Percentiles rank a stretch among this genome's conserved stretches.
phyloP scores from a whole-genome alignment of 2,329 filamentous ascomycete genomes.

The Niveomyces coronatus region DNA sequence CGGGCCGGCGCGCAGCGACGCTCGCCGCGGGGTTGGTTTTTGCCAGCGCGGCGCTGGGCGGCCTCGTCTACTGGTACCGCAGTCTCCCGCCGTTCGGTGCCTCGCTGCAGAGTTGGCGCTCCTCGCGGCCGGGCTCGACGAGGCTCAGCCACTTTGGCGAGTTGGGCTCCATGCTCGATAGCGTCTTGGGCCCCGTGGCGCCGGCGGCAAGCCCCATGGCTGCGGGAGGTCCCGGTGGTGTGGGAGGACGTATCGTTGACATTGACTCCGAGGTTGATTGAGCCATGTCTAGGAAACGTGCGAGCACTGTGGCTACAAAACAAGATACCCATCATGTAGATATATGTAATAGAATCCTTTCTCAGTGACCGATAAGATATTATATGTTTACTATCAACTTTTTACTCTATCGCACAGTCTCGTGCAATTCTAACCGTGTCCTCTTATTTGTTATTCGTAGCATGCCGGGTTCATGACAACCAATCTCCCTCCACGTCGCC shows the following conservation, averaged over 20 bases:
- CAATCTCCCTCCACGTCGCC: background rate
- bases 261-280: slow-evolving; percentile 27
- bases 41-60: slow-evolving; percentile 28
- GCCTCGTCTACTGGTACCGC: slow-evolving; percentile 29
- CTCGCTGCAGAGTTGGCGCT: slow-evolving; percentile 32
- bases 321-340: slow-evolving; percentile 6
- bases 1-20: slow-evolving; percentile 23
- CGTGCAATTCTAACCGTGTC: background rate
- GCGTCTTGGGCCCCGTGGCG: slow-evolving; percentile 20
- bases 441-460: background rate
- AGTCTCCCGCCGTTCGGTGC: slow-evolving; percentile 35
- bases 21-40: slow-evolving; percentile 24
- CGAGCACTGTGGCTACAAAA: background rate
- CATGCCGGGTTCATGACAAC: background rate
- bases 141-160: slow-evolving; percentile 35
- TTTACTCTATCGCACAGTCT: too few species aligned
- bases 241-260: slow-evolving; percentile 22
- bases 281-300: background rate
- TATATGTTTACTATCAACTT: slow-evolving; percentile 7
- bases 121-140: slow-evolving; percentile 17
- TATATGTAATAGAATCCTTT: slow-evolving; percentile 1
- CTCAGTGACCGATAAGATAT: too few species aligned
- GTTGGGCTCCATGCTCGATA: slow-evolving; percentile 34
- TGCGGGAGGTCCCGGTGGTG: slow-evolving; percentile 3
- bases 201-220: slow-evolving; percentile 11